Conservation (phyloP, 2,329 filamentous ascomycete genomes). For the Neofusicoccum parvum region DNA sequence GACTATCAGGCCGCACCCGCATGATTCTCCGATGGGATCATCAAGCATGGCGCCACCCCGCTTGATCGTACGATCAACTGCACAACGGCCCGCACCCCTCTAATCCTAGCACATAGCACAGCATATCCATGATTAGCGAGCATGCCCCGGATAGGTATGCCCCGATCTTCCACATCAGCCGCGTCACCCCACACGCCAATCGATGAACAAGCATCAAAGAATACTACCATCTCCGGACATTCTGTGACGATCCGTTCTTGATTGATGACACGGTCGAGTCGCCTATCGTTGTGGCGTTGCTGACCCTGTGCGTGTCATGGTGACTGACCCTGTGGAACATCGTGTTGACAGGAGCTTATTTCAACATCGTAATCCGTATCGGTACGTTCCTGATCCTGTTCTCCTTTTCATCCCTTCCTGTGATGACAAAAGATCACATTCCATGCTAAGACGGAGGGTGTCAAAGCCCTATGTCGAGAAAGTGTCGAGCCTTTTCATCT, state of each 20-base stretch:
- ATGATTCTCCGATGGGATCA: slow-evolving; percentile 15
- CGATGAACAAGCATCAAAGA: slow-evolving; percentile 23
- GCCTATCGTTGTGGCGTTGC: not conserved
- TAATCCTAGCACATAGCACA: slow-evolving; percentile 5
- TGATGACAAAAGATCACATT: slow-evolving; percentile 32
- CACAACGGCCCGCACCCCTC: slow-evolving; percentile 5
- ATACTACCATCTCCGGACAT: slow-evolving; percentile 25
- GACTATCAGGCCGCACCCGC: slow-evolving; percentile 16
- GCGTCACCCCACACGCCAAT: not conserved
- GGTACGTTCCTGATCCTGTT: slow-evolving; percentile 4
- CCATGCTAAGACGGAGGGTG: slow-evolving; percentile 33
- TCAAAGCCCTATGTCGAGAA: slow-evolving; percentile 23
- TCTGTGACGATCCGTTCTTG: slow-evolving; percentile 15
- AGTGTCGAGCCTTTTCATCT: slow-evolving; percentile 29
- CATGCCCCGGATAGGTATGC: slow-evolving; percentile 8
- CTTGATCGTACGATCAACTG: slow-evolving; percentile 21
- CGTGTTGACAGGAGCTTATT: slow-evolving; percentile 3
- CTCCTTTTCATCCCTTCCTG: slow-evolving; percentile 1
- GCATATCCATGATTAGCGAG: slow-evolving; percentile 2
- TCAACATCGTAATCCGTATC: not conserved
- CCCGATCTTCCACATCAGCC: slow-evolving; percentile 14
- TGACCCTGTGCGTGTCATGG: not conserved
- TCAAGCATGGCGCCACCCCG: slow-evolving; percentile 18
- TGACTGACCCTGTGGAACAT: not conserved
- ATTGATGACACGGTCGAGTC: slow-evolving; percentile 13